Evolutionary conservation across 306 rosid genomes (phyloP).

Genomic region (Trifolium fragiferum): DNA sequence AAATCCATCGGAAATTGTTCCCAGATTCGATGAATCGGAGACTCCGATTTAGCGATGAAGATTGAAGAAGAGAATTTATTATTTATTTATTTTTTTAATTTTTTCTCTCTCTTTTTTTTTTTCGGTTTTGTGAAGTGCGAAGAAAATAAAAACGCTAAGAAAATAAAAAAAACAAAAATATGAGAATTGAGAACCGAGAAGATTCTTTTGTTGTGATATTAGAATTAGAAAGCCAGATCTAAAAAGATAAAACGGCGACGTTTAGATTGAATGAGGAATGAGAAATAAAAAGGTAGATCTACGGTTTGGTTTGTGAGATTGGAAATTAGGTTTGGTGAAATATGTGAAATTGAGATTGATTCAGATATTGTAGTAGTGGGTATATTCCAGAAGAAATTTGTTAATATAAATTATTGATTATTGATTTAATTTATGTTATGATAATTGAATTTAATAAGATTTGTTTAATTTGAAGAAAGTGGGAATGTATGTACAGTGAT

Average conservation of each 20-base stretch:
- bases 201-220: not conserved
- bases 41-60: too few species aligned
- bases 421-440: not conserved
- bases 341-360: conserved; percentile 21
- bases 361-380: not conserved
- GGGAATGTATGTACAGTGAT: not conserved
- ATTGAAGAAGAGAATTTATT: not conserved
- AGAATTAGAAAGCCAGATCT: conserved; percentile 41
- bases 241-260: not conserved
- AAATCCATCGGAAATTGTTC: conserved; percentile 59
- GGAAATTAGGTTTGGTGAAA: conserved; percentile 10
- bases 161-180: conserved; percentile 26
- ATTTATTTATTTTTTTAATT: too few species aligned
- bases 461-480: not conserved
- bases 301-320: conserved; percentile 5
- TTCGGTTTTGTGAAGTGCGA: not conserved
- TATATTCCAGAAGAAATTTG: conserved; percentile 41
- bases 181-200: too few species aligned
- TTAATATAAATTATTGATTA: too few species aligned
- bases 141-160: conserved; percentile 16
- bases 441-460: not conserved
- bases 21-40: conserved; percentile 17
- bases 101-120: not conserved
- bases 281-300: conserved; percentile 52
- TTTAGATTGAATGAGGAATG: conserved; percentile 37